Evolutionary conservation across 768 basidiomycete genomes (phyloP), one percentile per base, ranked within the genome.

Genomic region (Panaeolus papilionaceus): DNA sequence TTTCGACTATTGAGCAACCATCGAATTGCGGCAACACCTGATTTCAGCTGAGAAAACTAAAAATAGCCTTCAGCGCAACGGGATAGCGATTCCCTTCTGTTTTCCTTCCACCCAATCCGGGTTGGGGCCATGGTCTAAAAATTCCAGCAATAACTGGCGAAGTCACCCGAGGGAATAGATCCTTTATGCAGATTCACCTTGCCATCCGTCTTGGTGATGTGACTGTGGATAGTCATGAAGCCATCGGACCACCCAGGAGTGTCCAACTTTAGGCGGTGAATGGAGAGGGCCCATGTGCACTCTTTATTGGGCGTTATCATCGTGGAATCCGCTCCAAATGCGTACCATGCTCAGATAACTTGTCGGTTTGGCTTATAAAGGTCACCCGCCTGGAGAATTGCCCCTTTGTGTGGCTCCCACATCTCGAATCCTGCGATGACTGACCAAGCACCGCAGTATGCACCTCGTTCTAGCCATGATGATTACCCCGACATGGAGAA

Each of bases 401-500:
- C 64, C 63, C 64, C 54, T 58, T 62, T 64, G 65, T 71, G 69
- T 67, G 69, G 65, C 54, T 51, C 49, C 44, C 65, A 58, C 65
- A 67, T 70, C 69, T 68, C 68, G 63, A 66, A 58, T 66, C 65
- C 64, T 51, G 62, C 68, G 51, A 77, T 77, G 74, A 66, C 73
- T 66, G 74, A 77, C 61, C 63, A 69, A 67, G 70, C 67, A 23
- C 75, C 74, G 47, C 72, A 74, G 66, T 72, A 75, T 72, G 71
- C 70, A 47, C 58, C 66, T 66, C 68, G 69, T 45, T 62, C 51
- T 11, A 74, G 64, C 63, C 64, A 71, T 37, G 64, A 62, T 61
- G 47, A 51, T 7, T 51, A 51, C 47, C 73, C 67, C 42, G 75
- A 76, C 67, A 67, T 75, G 61, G 77, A 77, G 69, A 79, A 77